Evolutionary conservation across 441 rosid species (phyloP), one percentile per base, ranked within the genome.

Genomic region (Pelargonium australe): DNA sequence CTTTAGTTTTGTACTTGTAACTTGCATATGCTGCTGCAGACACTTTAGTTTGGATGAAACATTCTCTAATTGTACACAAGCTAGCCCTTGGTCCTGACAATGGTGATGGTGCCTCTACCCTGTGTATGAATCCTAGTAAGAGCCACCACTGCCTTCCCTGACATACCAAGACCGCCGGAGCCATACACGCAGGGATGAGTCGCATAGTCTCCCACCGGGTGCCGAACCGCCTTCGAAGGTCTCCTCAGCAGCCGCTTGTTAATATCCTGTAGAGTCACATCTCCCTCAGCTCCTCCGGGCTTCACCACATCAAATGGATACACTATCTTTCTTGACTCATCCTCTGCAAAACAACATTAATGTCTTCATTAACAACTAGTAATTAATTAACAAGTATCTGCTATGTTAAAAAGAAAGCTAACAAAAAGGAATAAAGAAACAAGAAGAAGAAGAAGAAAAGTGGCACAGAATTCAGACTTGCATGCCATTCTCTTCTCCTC

Each of bases 271-370:
- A 53, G 60, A 14, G 60, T 53, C 12, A 53, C 5, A 13, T 53
- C 60, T 53, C 60, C 60, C 60, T 9, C 60, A 53, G 12, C 1
- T 13, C 60, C 60, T 53, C 17, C 17, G 14, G 60, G 60, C 60
- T 53, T 53, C 60, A 53, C 60, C 60, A 53, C 60, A 12, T 53
- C 60, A 53, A 53, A 53, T 53, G 60, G 60, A 14, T 53, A 53
- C 17, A 14, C 12, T 9, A 53, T 13, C 60, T 53, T 53, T 14
- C 6, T 53, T 13, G 2, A 13, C 7, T 5, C 7, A 53, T 53
- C 60, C 60, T 7, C 17, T 5, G 53, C 14, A 4, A 2, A 41
- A 53, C 5, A 10, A 53, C 45, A 10, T 5, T 43, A 20, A 20
- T 20, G 23, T 20, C 23, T 20, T 20, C 23, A 20, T 20, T 20